Conservation (phyloP, 2,329 filamentous ascomycete genomes). For the Herpotrichia juniperi region DNA sequence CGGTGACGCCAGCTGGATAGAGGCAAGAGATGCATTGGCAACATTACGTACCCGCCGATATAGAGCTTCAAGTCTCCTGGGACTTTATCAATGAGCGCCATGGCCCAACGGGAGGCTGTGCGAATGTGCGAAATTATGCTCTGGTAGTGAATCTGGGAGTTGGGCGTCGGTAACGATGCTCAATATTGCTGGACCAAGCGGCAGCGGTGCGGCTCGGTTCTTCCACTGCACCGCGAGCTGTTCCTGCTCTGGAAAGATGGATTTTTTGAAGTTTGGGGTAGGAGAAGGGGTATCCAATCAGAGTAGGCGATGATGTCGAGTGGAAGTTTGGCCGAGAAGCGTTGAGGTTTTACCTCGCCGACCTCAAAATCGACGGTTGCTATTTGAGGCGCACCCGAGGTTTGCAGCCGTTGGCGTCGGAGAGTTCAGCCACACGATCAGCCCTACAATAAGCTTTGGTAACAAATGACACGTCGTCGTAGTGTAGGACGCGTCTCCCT, state of each 20-base stretch:
- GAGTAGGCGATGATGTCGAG: background rate
- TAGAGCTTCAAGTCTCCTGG: slow-evolving; percentile 74
- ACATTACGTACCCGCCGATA: slow-evolving; percentile 73
- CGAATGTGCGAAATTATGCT: background rate
- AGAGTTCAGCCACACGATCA: no score
- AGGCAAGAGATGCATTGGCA: slow-evolving; percentile 20
- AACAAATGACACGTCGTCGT: background rate
- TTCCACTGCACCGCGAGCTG: background rate
- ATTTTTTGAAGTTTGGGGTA: background rate
- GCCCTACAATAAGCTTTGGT: no score
- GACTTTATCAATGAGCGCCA: slow-evolving; percentile 69
- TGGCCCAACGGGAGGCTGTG: slow-evolving; percentile 32
- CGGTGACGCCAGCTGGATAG: slow-evolving; percentile 10
- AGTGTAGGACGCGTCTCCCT: background rate
- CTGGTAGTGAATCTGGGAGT: no score
- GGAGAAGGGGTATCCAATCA: background rate
- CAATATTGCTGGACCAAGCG: background rate
- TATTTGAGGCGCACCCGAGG: no score
- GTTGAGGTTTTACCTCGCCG: background rate
- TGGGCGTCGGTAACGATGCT: background rate
- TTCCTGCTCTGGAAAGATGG: background rate
- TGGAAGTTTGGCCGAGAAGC: background rate
- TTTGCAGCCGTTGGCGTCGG: no score
- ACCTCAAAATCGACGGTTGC: background rate
- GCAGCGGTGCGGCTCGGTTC: background rate